Evolutionary conservation across 805 yeast genomes (phyloP).

Genomic region (Hanseniaspora vineae): DNA sequence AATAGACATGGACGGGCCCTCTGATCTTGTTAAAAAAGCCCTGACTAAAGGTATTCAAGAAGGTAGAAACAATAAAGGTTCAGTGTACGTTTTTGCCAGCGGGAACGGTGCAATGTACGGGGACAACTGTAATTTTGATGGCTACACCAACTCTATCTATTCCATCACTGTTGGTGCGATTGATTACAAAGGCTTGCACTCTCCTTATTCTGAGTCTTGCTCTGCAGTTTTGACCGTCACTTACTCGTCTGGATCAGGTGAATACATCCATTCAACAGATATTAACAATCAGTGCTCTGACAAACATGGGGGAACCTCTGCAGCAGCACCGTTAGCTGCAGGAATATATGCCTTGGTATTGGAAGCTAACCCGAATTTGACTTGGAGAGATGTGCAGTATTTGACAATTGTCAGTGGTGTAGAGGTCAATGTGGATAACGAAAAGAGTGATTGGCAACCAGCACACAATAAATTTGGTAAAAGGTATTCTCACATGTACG

Average conservation of each 20-base stretch:
- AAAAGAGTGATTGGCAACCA: conserved; percentile 61
- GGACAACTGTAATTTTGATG: conserved; percentile 93
- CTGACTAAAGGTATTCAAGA: conserved; percentile 71
- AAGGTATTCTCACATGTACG: conserved; percentile 72
- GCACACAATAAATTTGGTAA: conserved; percentile 47
- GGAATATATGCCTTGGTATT: conserved; percentile 82
- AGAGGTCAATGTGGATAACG: conserved; percentile 38
- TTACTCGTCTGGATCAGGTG: conserved; percentile 83
- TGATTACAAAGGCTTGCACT: conserved; percentile 77
- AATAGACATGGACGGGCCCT: conserved; percentile 72
- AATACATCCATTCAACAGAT: conserved; percentile 81
- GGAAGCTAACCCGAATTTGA: conserved; percentile 70
- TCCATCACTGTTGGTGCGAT: conserved; percentile 92
- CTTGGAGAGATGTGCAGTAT: conserved; percentile 95
- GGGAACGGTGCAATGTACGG: conserved; percentile 82
- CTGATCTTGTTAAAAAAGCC: conserved; percentile 63
- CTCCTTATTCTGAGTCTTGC: conserved; percentile 83
- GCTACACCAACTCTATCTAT: conserved; percentile 90
- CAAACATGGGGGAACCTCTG: conserved; percentile 91
- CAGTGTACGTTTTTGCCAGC: conserved; percentile 86
- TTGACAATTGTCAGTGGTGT: conserved; percentile 59
- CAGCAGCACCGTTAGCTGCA: conserved; percentile 97
- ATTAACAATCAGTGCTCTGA: conserved; percentile 55
- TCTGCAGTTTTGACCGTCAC: conserved; percentile 92
- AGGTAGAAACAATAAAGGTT: conserved; percentile 73